Conservation (phyloP, 164 flowering plant genomes). For the Santalum album region DNA sequence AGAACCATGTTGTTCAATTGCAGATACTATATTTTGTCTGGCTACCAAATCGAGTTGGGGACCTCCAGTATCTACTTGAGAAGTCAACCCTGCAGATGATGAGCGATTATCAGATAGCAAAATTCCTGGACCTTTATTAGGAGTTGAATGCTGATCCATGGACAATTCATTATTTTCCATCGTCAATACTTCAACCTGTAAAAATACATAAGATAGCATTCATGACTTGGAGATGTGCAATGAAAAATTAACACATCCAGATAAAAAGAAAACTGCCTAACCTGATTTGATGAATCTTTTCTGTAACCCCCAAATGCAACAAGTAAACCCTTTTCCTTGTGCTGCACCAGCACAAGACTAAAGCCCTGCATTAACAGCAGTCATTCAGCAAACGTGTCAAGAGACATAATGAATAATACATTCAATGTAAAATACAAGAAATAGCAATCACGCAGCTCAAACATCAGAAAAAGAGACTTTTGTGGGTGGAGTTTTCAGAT, state of each 20-base stretch:
- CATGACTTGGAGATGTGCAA: conserved; percentile 1
- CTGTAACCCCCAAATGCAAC: conserved; percentile 92
- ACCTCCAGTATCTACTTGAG: conserved; percentile 27
- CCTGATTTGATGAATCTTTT: conserved; percentile 93
- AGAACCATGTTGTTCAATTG: conserved; percentile 77
- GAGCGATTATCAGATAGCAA: conserved; percentile 36
- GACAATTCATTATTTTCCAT: conserved; percentile 59
- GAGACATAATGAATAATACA: background rate
- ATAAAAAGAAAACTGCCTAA: conserved; percentile 11
- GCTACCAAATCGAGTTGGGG: conserved; percentile 39
- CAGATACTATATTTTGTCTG: conserved; percentile 64
- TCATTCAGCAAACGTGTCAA: conserved; percentile 2
- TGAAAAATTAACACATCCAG: background rate
- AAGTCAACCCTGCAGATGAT: conserved; percentile 23
- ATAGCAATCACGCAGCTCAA: too few species aligned
- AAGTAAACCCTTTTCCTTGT: conserved; percentile 77
- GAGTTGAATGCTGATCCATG: conserved; percentile 31
- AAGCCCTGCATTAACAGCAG: conserved; percentile 58
- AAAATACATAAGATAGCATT: conserved; percentile 2
- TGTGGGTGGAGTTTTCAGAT: too few species aligned
- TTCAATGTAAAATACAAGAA: too few species aligned
- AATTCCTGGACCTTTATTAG: conserved; percentile 35
- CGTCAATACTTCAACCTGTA: conserved; percentile 71
- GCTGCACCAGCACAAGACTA: conserved; percentile 79
- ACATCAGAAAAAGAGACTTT: too few species aligned